Base-by-base conservation (phyloP, 2,329 filamentous ascomycete genomes). In the Microthyrium microscopicum region DNA sequence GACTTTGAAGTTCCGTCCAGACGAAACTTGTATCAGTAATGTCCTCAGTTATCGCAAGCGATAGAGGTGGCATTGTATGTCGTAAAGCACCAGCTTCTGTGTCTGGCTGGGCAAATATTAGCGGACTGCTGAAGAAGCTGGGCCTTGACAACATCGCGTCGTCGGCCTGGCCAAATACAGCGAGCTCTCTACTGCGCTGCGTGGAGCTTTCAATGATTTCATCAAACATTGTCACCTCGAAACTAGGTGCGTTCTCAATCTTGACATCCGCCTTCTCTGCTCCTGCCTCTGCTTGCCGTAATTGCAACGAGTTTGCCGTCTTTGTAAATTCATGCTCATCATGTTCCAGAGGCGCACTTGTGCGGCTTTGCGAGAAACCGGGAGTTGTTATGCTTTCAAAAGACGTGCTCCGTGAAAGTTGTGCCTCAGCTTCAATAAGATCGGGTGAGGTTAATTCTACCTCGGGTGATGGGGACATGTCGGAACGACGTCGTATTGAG, bases 261-360 rank as follows among this genome's bases (percentile, higher is more conserved):
- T 38, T 19, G 24, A 26, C 29, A 17, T 31, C 29, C 15, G 21
- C 11, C 7, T 37, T 30, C 6, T 29, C 15, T 4, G 31, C 17
- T 12, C 36, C 36, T 20, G 21, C 19, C 21, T 16, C 13, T 19
- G n/a, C n/a, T n/a, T 27, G 35, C 19, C 35, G 37, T 21, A 27
- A 63, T 38, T 71, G 81, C 45, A 95, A 70, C 31, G 77, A 82
- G 44, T 83, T 81, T 12, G 89, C 89, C 2, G 85, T 95, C 57
- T 92, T 82, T 5, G 87, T 94, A 50, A 98, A 98, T 55, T 95
- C 89, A 49, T 79, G 81, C 62, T 95, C 87, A 46, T 95, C 87
- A 46, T 80, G 83, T 58, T 95, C 87, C 24, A 95, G 65, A 12
- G 84, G 83, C 33, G 87, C 85, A 41, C 82, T 89, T 17, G 78